Base-by-base conservation (phyloP, 75 land plant genomes). In the Selaginella moellendorffii region DNA sequence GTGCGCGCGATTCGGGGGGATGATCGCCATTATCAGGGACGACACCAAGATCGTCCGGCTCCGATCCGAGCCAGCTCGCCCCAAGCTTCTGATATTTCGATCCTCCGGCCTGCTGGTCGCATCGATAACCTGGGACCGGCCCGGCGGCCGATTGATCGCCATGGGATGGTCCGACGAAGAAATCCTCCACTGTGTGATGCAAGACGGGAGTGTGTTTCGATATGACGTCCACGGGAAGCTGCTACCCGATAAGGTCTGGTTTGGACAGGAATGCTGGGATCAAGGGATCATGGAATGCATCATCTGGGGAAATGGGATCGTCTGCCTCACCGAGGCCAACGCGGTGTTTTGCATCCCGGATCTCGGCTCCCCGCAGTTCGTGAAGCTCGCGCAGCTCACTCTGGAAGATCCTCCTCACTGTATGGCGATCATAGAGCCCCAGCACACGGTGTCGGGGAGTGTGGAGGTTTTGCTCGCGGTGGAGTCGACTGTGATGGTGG, bases 1-100 rank as follows among this genome's bases (percentile, higher is more conserved):
- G 20, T 82, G 88, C 52, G 91, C 97, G 54, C 81, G 78, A 28
- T 95, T 90, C 61, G 99, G 97, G 31, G 99, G 99, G 18, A 91
- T 97, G 12, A 79, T 95, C 68, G 99, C 99, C 52, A 78, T 80
- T 67, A 90, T 95, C 46, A 82, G 99, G 21, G 97, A 95, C 52
- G 99, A 90, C 62, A 80, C 88, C 53, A 90, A 95, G 84, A 90
- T 95, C 71, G 92, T 95, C 60, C 99, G 90, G 73, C 88, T 95
- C 64, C 77, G 69, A 62, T 78, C 92, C 23, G 99, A 95, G 69
- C 83, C 99, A 27, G 99, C 99, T 12, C 80, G 90, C 8, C 81
- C 97, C 14, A 82, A 81, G 64, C 91, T 95, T 31, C 84, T 74
- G 27, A 78, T 95, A 58, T 95, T 86, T 74, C 77, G 72, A 61